Percentiles rank a stretch among this genome's conserved stretches.
Conservation (phyloP, 345 rosid species). For the Syzygium aqueum region DNA sequence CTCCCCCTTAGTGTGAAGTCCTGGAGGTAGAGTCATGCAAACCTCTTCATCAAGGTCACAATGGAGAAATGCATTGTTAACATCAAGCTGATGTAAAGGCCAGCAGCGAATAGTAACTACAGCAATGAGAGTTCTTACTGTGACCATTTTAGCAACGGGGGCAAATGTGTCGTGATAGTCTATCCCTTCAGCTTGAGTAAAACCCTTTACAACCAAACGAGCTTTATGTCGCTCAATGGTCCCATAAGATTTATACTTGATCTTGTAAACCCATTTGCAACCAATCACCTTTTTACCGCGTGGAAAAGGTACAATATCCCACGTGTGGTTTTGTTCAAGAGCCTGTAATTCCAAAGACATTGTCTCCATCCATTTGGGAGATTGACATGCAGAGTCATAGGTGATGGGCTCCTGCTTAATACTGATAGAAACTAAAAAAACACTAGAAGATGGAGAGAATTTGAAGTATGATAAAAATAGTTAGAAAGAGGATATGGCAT, state of each 20-base stretch:
- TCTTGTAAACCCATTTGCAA: background rate
- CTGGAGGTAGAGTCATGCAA: no score
- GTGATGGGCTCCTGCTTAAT: background rate
- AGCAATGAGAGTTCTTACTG: no score
- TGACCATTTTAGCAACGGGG: no score
- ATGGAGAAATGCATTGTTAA: no score
- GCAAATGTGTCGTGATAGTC: no score
- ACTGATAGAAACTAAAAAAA: background rate
- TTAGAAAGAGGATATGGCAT: background rate
- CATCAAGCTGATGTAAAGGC: no score
- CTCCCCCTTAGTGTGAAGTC: no score
- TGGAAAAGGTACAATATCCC: background rate
- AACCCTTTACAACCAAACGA: no score
- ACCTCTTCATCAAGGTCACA: no score
- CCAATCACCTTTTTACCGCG: background rate
- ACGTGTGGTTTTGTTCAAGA: background rate
- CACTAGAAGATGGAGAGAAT: background rate
- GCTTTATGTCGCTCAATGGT: no score
- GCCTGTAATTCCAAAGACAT: background rate
- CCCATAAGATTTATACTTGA: background rate
- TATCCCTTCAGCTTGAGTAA: no score
- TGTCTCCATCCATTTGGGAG: background rate
- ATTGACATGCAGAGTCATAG: background rate
- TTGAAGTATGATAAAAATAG: background rate
- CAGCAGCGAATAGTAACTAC: no score